Conservation (phyloP, 1,139 yeast species). For the Debaryomyces subglobosus region DNA sequence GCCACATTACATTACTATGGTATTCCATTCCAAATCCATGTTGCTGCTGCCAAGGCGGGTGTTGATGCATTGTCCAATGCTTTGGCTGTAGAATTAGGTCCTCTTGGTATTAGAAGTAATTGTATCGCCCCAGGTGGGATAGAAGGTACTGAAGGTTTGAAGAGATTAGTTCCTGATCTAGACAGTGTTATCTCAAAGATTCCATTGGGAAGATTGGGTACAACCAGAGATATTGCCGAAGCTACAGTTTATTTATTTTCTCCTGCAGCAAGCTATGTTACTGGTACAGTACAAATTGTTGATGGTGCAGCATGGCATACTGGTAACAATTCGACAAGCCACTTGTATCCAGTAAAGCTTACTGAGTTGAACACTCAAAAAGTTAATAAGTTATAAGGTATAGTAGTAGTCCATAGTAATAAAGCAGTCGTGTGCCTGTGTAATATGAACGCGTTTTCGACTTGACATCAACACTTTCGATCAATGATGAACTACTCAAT, state of each 20-base stretch:
- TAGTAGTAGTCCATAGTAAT: background rate
- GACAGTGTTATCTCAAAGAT: constrained; percentile 40
- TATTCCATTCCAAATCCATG: constrained; percentile 82
- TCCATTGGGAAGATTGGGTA: constrained; percentile 78
- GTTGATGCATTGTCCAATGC: constrained; percentile 83
- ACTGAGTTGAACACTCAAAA: constrained; percentile 18
- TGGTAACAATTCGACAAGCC: constrained; percentile 39
- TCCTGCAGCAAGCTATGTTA: constrained; percentile 72
- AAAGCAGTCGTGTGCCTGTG: constrained; percentile 10
- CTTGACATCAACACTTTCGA: constrained; percentile 1
- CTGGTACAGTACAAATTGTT: constrained; percentile 76
- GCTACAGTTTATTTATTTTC: constrained; percentile 81
- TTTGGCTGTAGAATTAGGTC: constrained; percentile 87
- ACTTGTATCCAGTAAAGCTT: constrained; percentile 39
- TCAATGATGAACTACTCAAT: background rate
- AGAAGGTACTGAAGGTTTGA: constrained; percentile 77
- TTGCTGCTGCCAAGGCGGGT: constrained; percentile 93
- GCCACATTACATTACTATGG: constrained; percentile 91
- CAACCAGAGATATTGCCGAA: constrained; percentile 78
- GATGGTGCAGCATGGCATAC: constrained; percentile 90
- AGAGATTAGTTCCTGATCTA: constrained; percentile 47
- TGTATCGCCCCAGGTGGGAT: constrained; percentile 90
- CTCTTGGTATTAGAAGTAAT: constrained; percentile 78
- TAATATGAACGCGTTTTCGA: constrained; percentile 8
- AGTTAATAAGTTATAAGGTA: constrained; percentile 17